phyloP scores from a whole-genome alignment of 192 early-diverging fungal species.

The Paraglomus occultum region DNA sequence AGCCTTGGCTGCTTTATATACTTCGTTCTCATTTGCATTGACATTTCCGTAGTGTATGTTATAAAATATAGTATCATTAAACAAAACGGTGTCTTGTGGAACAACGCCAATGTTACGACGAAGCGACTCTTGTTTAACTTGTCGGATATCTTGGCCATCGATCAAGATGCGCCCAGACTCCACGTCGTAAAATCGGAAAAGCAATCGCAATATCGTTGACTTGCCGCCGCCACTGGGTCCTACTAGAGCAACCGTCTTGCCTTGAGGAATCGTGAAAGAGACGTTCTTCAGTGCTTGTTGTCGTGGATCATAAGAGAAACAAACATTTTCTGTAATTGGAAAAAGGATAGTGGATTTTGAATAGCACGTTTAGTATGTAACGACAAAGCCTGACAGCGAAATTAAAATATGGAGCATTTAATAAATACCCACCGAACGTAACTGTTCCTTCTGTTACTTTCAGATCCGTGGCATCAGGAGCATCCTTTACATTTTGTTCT shows the following conservation, averaged over 20 bases:
- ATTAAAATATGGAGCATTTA: too few relatives aligned
- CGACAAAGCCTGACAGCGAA: slow-evolving; percentile 1
- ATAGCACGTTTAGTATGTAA: slow-evolving; percentile 28
- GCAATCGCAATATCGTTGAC: slow-evolving; percentile 72
- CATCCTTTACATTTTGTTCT: slow-evolving; percentile 61
- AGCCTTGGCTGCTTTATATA: slow-evolving; percentile 65
- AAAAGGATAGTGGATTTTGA: not conserved
- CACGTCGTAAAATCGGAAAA: slow-evolving; percentile 93
- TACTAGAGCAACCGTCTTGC: slow-evolving; percentile 75
- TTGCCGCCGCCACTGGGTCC: slow-evolving; percentile 78
- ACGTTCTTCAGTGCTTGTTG: slow-evolving; percentile 71
- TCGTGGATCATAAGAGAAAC: slow-evolving; percentile 69
- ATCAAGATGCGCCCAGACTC: slow-evolving; percentile 76
- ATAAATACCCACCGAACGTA: slow-evolving; percentile 55
- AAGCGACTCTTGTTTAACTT: slow-evolving; percentile 68
- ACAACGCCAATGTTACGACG: slow-evolving; percentile 88
- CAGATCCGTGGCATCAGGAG: slow-evolving; percentile 58
- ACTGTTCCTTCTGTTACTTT: slow-evolving; percentile 59
- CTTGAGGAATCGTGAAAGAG: slow-evolving; percentile 66
- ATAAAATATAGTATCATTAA: slow-evolving; percentile 93
- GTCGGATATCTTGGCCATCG: slow-evolving; percentile 79
- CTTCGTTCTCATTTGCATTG: slow-evolving; percentile 65
- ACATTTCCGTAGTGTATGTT: slow-evolving; percentile 89
- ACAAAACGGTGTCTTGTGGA: slow-evolving; percentile 93
- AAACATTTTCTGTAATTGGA: slow-evolving; percentile 56